These are phyloP conservation scores for Daldinia decipiens DNA, from an alignment of 495 filamentous ascomycete species.

Conservation along the genomic window DNA sequence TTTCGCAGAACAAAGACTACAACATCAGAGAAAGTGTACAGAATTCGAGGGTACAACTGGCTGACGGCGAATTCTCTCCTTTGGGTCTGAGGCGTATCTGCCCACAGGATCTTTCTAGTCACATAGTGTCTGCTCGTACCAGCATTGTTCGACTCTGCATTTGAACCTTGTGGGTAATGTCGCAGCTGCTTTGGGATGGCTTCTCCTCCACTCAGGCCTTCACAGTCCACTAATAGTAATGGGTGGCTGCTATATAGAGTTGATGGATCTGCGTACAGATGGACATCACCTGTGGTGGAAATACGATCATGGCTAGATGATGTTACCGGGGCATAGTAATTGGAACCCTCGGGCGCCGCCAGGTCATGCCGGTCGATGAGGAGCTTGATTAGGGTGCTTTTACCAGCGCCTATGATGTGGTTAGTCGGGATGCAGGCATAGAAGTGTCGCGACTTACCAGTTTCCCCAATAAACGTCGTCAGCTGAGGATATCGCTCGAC, in stretches of 20 bases:
- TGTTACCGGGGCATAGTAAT: conserved; percentile 50
- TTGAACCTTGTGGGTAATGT: conserved; percentile 36
- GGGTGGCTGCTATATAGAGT: conserved; percentile 56
- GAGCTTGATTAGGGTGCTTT: conserved; percentile 67
- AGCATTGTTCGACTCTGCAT: conserved; percentile 15
- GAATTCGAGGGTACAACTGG: conserved; percentile 63
- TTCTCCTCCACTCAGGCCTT: conserved; percentile 64
- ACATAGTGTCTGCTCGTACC: conserved; percentile 24
- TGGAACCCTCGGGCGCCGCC: conserved; percentile 23
- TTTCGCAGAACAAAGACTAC: conserved; percentile 63
- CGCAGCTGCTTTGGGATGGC: conserved; percentile 54
- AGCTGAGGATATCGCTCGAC: conserved; percentile 55
- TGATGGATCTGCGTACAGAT: conserved; percentile 69
- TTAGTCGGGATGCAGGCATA: conserved; percentile 44
- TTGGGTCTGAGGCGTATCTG: conserved; percentile 51
- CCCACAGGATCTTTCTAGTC: conserved; percentile 53
- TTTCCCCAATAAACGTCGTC: conserved; percentile 63
- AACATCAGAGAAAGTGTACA: conserved; percentile 66
- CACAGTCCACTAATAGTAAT: conserved; percentile 68
- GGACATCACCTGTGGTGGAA: conserved; percentile 72
- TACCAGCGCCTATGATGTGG: conserved; percentile 60
- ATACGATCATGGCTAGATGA: conserved; percentile 54
- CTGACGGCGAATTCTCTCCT: conserved; percentile 57
- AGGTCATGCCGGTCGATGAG: conserved; percentile 55
- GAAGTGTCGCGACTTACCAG: conserved; percentile 46